Evolutionary conservation across 2,329 filamentous ascomycete genomes (phyloP), one percentile per base, ranked within the genome.

Genomic region (Talaromyces sp.): DNA sequence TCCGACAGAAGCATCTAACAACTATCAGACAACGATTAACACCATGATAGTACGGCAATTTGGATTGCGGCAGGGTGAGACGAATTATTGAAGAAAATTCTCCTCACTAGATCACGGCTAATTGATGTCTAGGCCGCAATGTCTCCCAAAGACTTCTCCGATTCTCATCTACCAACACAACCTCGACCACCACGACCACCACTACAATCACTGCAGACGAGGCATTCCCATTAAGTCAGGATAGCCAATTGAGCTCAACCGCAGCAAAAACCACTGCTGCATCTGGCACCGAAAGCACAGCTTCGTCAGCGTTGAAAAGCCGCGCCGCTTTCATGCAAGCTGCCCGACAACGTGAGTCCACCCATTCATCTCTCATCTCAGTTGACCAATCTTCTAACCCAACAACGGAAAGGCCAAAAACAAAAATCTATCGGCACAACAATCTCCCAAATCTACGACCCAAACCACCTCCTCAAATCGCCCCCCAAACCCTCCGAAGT

Each of bases 401-500:
- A 6, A 10, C 19, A 6, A 54, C 33, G 22, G 8, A 48, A 31
- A 79, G 77, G 68, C 64, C 48, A 68, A 57, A 68, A 71, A 67
- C 77, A 77, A 64, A 71, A 74, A 59, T 67, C 66, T 14, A 72
- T 77, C 60, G 78, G 78, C 37, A 74, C 72, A 22, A 59, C 60
- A 7, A 60, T 78, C 31, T 63, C 66, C 62, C 63, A 68, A 54
- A 62, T 60, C 27, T 76, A 79, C 64, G 66, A 72, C 41, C 77
- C 77, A 19, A 74, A 78, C 66, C 65, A 69, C 52, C 56, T 78
- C 54, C 68, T 96, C 63, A 82, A 80, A 65, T 84, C 92, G 74
- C 93, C 95, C 3, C 93, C 93, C 1, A 80, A 80, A 45, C 89
- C 92, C 27, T 84, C 89, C 75, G 90, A 97, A 73, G 86, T 98